Conservation (phyloP, 228 moss, liverwort and hornwort species). For the Sphagnum magellanicum region DNA sequence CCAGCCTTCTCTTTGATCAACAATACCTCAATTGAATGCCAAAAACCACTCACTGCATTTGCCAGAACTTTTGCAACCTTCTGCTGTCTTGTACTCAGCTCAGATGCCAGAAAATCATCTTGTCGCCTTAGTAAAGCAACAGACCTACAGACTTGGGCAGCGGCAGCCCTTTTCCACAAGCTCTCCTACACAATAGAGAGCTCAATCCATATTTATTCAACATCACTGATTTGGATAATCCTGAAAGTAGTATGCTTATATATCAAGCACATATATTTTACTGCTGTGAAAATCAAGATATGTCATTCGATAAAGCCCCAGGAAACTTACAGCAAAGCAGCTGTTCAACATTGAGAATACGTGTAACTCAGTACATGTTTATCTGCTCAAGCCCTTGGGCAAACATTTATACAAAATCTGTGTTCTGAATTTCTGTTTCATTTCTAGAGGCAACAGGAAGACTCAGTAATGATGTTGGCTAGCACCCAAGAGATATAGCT, state of each 20-base stretch:
- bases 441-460: too few species aligned
- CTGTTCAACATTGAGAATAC: not conserved
- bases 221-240: too few species aligned
- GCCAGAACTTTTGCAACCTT: slow-evolving; percentile 53
- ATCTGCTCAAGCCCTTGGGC: too few species aligned
- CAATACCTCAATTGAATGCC: slow-evolving; percentile 45
- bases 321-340: not conserved
- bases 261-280: too few species aligned
- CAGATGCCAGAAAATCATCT: slow-evolving; percentile 34
- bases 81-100: slow-evolving; percentile 42
- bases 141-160: slow-evolving; percentile 46
- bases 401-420: too few species aligned
- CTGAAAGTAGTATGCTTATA: too few species aligned
- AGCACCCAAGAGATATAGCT: too few species aligned
- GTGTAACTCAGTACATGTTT: too few species aligned
- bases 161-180: slow-evolving; percentile 61
- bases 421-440: too few species aligned
- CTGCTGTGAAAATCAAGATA: not conserved
- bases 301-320: not conserved
- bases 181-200: slow-evolving; percentile 47
- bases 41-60: slow-evolving; percentile 59
- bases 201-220: not conserved
- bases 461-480: too few species aligned
- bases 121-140: slow-evolving; percentile 39
- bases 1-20: slow-evolving; percentile 28